Percentiles rank a stretch among this genome's conserved stretches.
These are phyloP conservation scores for Wickerhamomyces chaumierensis DNA, from an alignment of 805 yeast genomes.

Conservation along the genomic window DNA sequence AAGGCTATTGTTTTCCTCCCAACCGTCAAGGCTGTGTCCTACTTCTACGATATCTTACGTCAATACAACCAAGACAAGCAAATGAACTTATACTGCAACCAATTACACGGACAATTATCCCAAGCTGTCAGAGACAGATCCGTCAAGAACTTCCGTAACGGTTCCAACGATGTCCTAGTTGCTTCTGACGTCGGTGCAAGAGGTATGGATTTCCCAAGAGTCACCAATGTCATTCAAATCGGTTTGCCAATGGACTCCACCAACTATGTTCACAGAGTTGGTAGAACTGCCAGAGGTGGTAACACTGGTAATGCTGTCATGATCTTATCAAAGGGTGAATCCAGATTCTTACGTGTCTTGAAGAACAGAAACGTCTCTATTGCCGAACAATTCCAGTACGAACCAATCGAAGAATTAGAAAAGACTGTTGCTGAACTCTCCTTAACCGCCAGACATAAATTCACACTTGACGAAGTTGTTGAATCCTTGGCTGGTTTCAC, in stretches of 20 bases:
- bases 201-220: slow-evolving; percentile 97
- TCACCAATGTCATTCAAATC: slow-evolving; percentile 97
- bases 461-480: slow-evolving; percentile 19
- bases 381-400: slow-evolving; percentile 29
- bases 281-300: slow-evolving; percentile 96
- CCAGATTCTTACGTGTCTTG: slow-evolving; percentile 40
- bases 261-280: slow-evolving; percentile 97
- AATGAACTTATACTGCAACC: too few relatives aligned
- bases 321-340: slow-evolving; percentile 46
- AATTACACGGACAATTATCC: slow-evolving; percentile 92
- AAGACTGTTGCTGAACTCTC: slow-evolving; percentile 19
- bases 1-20: slow-evolving; percentile 81
- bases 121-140: slow-evolving; percentile 98
- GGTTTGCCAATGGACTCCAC: slow-evolving; percentile 99
- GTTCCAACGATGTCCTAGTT: slow-evolving; percentile 82
- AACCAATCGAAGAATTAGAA: slow-evolving; percentile 25
- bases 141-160: slow-evolving; percentile 95
- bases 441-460: slow-evolving; percentile 16
- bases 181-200: slow-evolving; percentile 99
- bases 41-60: slow-evolving; percentile 20
- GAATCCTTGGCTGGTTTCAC: slow-evolving; percentile 26
- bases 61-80: too few relatives aligned
- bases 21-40: slow-evolving; percentile 57
- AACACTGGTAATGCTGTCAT: slow-evolving; percentile 59
- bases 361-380: slow-evolving; percentile 45